Conservation (phyloP, 352 stramenopile genomes). For the Phytophthora sp. region DNA sequence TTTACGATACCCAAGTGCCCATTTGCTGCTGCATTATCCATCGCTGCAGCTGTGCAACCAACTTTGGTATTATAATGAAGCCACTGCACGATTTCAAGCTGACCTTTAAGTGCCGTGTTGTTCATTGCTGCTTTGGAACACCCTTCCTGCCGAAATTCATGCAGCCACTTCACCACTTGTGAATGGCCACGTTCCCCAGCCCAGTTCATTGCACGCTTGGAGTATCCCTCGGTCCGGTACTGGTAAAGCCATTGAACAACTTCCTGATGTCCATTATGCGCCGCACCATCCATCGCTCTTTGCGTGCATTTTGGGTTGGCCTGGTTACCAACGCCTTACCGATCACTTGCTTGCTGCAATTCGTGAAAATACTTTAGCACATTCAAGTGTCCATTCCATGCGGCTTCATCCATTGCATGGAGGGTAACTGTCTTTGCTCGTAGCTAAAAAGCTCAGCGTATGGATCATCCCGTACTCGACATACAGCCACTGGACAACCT, state of each 20-base stretch:
- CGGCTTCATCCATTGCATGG: conserved; percentile 27
- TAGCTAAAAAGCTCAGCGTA: neutral
- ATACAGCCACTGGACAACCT: neutral
- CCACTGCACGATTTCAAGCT: neutral
- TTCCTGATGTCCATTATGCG: conserved; percentile 22
- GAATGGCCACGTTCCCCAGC: conserved; percentile 1
- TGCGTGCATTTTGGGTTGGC: neutral
- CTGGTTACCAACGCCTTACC: too few relatives aligned
- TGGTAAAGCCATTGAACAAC: conserved; percentile 26
- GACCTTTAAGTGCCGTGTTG: neutral
- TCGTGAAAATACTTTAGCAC: conserved; percentile 29
- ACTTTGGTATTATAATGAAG: neutral
- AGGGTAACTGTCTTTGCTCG: neutral
- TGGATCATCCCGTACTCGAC: neutral
- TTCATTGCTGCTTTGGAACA: conserved; percentile 8
- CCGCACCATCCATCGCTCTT: conserved; percentile 13
- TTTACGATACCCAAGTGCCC: neutral
- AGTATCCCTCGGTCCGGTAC: conserved; percentile 7
- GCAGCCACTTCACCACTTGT: conserved; percentile 4
- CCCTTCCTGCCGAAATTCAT: neutral
- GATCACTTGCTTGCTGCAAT: too few relatives aligned
- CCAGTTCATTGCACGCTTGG: conserved; percentile 3
- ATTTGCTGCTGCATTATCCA: neutral
- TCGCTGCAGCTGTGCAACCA: neutral
- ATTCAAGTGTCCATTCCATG: conserved; percentile 22